Base-by-base conservation (phyloP, 2,329 filamentous ascomycete species). In the Neopestalotiopsis rosae region DNA sequence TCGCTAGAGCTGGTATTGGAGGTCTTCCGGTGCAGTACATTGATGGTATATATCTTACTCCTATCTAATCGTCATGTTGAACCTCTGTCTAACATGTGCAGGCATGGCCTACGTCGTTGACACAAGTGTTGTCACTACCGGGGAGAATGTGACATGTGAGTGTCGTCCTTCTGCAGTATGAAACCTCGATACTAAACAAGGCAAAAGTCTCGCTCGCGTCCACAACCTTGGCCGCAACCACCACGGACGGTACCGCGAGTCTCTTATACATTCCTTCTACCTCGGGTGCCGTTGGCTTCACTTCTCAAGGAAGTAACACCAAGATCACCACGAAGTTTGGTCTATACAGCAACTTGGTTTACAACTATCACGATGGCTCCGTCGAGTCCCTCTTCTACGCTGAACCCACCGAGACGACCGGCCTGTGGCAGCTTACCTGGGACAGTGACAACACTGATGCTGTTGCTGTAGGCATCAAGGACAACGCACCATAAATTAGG, bases 381-480 rank as follows among this genome's bases (percentile, higher is more conserved):
- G 68, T 77, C 40, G 61, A 70, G 32, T 72, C 71, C 4, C 30
- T 71, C 42, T 77, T 73, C 72, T 75, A 72, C 49, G 72, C 71
- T 10, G 67, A 71, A 6, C 73, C 74, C 5, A 70, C 71, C 34
- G 59, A 52, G n/a, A 58, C 59, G 12, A 52, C 69, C 3, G 71
- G 63, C 38, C 62, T 75, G 9, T 77, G 71, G 68, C 63, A 68
- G 7, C 69, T 77, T 34, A 71, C 70, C 34, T 77, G 75, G 75
- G 75, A 76, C 69, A 30, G 59, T 14, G 74, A 71, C 12, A 65
- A 34, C n/a, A 70, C 72, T 20, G 20, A 38, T 12, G 38, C 59
- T 5, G 10, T 62, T 24, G 32, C 20, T 38, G 59, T 62, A 14
- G 30, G 32, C 10, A 14, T 62, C 34, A 28, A 30, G 34, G 34